Evolutionary conservation across 163 green algal genomes (phyloP).

Genomic region (Chlamydomonas reinhardtii): DNA sequence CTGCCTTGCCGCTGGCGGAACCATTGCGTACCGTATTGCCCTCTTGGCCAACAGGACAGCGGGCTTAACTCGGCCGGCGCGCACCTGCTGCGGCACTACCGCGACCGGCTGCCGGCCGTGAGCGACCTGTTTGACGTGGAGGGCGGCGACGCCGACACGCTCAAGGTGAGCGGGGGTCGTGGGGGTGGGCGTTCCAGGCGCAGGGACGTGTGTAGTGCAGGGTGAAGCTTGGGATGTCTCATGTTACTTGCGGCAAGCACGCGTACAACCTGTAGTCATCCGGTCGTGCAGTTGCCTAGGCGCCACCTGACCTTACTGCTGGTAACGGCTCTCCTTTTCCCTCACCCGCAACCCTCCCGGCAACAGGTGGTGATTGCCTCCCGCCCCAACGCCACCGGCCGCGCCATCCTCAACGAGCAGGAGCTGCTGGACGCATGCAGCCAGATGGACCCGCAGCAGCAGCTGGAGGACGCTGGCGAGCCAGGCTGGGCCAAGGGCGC

Average conservation of each 20-base stretch:
- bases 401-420: slow-evolving; percentile 28
- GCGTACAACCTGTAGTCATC: too few relatives aligned
- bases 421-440: slow-evolving; percentile 27
- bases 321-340: too few relatives aligned
- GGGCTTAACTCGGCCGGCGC: background rate
- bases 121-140: background rate
- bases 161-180: background rate
- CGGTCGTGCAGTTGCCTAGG: too few relatives aligned
- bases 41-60: background rate
- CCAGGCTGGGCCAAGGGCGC: too few relatives aligned
- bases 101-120: background rate
- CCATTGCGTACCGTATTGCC: background rate
- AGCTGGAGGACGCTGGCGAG: background rate
- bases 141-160: background rate
- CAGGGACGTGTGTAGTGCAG: too few relatives aligned
- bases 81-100: slow-evolving; percentile 37
- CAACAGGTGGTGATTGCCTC: slow-evolving; percentile 37
- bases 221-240: too few relatives aligned
- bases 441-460: background rate
- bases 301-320: too few relatives aligned
- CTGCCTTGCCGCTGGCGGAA: background rate
- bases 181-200: too few relatives aligned
- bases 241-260: too few relatives aligned
- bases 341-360: too few relatives aligned
- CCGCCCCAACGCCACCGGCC: slow-evolving; percentile 37